Evolutionary conservation across 108 stramenopile genomes (phyloP).

Genomic region (Chaetoceros tenuissimus): DNA sequence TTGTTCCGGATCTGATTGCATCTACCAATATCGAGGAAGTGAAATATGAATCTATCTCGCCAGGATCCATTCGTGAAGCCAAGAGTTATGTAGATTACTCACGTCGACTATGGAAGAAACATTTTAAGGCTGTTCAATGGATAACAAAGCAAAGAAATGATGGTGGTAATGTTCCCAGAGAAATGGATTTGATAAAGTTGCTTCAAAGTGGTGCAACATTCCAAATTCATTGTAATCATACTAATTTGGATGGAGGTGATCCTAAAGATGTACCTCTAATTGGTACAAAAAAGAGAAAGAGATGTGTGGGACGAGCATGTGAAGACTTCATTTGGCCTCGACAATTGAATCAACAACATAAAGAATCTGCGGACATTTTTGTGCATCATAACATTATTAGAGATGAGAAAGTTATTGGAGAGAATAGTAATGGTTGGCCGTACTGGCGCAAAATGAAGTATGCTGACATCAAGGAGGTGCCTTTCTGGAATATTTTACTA

Average conservation of each 20-base stretch:
- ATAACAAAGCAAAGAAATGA: too few relatives aligned
- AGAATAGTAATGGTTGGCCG: too few relatives aligned
- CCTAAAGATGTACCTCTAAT: too few relatives aligned
- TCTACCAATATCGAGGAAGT: constrained; percentile 1
- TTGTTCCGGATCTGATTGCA: constrained; percentile 12
- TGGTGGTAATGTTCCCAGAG: too few relatives aligned
- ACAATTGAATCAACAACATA: constrained; percentile 8
- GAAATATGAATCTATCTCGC: constrained; percentile 1
- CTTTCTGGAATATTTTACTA: constrained; percentile 12
- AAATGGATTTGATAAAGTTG: too few relatives aligned
- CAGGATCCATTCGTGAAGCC: constrained; percentile 7
- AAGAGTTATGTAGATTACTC: constrained; percentile 11
- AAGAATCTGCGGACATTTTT: constrained; percentile 7
- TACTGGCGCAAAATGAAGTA: constrained; percentile 12
- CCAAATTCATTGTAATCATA: too few relatives aligned
- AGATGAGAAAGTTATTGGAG: constrained; percentile 3
- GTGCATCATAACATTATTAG: constrained; percentile 11
- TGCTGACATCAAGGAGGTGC: constrained; percentile 4
- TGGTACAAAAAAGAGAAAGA: too few relatives aligned
- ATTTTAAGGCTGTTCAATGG: constrained; percentile 6
- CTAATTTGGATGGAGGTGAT: too few relatives aligned
- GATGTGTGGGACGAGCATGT: too few relatives aligned
- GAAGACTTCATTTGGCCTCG: too few relatives aligned
- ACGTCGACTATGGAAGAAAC: constrained; percentile 5
- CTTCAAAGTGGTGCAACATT: too few relatives aligned